Percentiles rank a stretch among this genome's conserved stretches.
phyloP scores from a whole-genome alignment of 1,284 basidiomycete genomes.

The Chiua sp. region DNA sequence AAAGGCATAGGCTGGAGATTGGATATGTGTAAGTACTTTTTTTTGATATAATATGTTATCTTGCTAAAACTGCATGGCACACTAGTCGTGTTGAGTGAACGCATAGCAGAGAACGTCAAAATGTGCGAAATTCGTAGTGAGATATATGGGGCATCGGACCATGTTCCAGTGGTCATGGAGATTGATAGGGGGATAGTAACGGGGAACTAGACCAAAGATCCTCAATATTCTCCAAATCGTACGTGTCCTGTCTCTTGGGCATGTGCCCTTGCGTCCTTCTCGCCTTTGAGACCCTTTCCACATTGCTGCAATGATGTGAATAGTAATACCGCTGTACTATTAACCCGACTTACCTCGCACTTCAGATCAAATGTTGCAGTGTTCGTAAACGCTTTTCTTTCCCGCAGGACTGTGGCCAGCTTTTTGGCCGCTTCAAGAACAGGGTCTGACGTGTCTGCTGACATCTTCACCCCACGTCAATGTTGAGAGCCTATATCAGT shows the following conservation, averaged over 20 bases:
- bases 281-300: constrained; percentile 83
- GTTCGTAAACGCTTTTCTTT: constrained; percentile 87
- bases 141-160: constrained; percentile 87
- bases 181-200: constrained; percentile 49
- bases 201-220: constrained; percentile 9
- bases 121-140: constrained; percentile 84
- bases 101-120: constrained; percentile 64
- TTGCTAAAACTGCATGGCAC: constrained; percentile 1
- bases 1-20: constrained; percentile 90
- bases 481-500: constrained; percentile 10
- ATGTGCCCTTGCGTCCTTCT: constrained; percentile 90
- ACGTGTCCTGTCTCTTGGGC: constrained; percentile 87
- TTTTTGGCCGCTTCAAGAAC: constrained; percentile 71
- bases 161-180: constrained; percentile 81
- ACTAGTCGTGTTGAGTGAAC: constrained; percentile 74
- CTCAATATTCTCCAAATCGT: constrained; percentile 87
- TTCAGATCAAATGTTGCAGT: constrained; percentile 89
- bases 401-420: constrained; percentile 74
- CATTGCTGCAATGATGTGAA: constrained; percentile 60
- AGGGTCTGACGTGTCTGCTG: constrained; percentile 50
- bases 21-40: constrained; percentile 76
- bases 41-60: background rate
- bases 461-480: constrained; percentile 30
- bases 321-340: constrained; percentile 7
- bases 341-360: constrained; percentile 65